These are phyloP conservation scores for Penicillium diatomitis DNA, from an alignment of 495 filamentous ascomycete species.

Conservation along the genomic window DNA sequence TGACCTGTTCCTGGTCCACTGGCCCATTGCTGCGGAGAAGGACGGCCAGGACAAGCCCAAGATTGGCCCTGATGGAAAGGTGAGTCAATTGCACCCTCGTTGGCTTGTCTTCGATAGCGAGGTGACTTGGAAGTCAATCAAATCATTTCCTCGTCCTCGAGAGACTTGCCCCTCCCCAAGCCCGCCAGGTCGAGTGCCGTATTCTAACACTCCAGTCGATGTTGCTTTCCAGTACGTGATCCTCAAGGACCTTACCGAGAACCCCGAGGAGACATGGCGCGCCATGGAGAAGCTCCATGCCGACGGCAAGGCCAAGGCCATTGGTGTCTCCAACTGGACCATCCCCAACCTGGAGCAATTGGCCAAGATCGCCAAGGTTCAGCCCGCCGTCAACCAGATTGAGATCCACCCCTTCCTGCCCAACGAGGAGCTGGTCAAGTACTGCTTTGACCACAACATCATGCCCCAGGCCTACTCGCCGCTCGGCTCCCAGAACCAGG, in stretches of 20 bases:
- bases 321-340: slow-evolving; percentile 85
- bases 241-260: slow-evolving; percentile 52
- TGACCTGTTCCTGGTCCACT: slow-evolving; percentile 80
- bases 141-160: no score
- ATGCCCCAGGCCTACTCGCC: slow-evolving; percentile 67
- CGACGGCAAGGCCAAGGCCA: slow-evolving; percentile 61
- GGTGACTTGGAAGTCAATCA: no score
- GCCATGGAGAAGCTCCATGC: slow-evolving; percentile 70
- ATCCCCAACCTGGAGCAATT: slow-evolving; percentile 59
- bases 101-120: no score
- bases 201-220: no score
- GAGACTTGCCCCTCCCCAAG: no score
- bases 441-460: slow-evolving; percentile 63
- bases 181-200: no score
- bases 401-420: slow-evolving; percentile 93
- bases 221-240: slow-evolving; percentile 30
- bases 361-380: slow-evolving; percentile 53
- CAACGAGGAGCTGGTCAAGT: slow-evolving; percentile 56
- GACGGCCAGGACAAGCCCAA: slow-evolving; percentile 47
- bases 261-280: slow-evolving; percentile 66
- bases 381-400: slow-evolving; percentile 78
- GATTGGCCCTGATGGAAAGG: slow-evolving; percentile 69
- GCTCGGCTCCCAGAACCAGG: slow-evolving; percentile 54
- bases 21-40: slow-evolving; percentile 60
- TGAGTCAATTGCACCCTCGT: slow-evolving; percentile 5